Conservation (phyloP, 2,329 filamentous ascomycete species). For the Niveomyces coronatus region DNA sequence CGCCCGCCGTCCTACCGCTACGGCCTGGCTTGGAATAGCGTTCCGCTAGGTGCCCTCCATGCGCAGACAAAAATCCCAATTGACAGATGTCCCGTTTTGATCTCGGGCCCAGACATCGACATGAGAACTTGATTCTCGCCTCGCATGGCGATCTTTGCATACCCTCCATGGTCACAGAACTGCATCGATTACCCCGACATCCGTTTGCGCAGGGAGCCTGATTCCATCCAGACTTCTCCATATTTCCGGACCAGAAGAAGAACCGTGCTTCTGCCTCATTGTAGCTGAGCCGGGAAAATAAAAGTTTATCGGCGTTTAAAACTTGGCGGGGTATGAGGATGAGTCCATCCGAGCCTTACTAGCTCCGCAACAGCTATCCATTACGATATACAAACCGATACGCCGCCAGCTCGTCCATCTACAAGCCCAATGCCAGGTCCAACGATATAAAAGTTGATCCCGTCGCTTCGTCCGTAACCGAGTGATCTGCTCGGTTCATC, state of each 20-base stretch:
- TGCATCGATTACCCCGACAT: not conserved
- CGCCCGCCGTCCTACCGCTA: not conserved
- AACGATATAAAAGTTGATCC: too few relatives aligned
- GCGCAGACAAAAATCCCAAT: slow-evolving; percentile 4
- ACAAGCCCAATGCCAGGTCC: too few relatives aligned
- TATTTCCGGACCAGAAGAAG: not conserved
- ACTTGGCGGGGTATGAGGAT: slow-evolving; percentile 4
- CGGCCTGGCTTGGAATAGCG: slow-evolving; percentile 4
- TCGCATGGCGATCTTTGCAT: not conserved
- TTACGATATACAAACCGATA: slow-evolving; percentile 5
- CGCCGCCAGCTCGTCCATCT: not conserved
- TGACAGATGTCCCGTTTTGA: slow-evolving; percentile 7
- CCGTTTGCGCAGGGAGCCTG: not conserved
- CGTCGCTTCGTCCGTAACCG: slow-evolving; percentile 1
- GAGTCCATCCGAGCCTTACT: slow-evolving; percentile 2
- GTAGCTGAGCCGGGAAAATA: not conserved
- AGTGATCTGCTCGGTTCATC: not conserved
- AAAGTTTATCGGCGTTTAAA: not conserved
- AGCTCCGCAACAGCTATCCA: not conserved
- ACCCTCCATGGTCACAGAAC: not conserved
- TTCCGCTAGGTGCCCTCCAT: not conserved
- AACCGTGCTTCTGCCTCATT: not conserved
- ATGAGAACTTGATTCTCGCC: not conserved
- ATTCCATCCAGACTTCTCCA: not conserved
- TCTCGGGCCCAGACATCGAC: slow-evolving; percentile 1